Conservation (phyloP, 257 asterid species). For the Nicotiana attenuata region DNA sequence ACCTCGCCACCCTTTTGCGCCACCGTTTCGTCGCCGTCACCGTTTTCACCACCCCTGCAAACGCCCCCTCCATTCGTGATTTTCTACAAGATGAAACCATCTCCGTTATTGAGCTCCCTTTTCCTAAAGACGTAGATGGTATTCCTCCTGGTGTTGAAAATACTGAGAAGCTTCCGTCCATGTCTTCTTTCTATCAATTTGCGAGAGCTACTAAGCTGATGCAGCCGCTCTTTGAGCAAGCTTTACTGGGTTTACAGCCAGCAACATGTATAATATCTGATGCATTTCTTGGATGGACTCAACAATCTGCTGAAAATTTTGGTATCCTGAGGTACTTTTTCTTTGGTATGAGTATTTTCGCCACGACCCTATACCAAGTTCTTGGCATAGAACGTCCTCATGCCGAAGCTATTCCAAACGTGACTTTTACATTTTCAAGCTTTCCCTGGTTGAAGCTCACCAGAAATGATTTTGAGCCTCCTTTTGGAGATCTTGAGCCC, state of each 20-base stretch:
- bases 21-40: constrained; percentile 45
- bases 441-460: constrained; percentile 43
- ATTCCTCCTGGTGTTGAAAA: constrained; percentile 62
- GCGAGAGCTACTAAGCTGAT: constrained; percentile 40
- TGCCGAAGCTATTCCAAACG: constrained; percentile 22
- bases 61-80: constrained; percentile 37
- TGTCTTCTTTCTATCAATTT: constrained; percentile 29
- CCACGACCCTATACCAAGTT: constrained; percentile 33
- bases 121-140: constrained; percentile 42
- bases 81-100: constrained; percentile 27
- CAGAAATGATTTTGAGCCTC: constrained; percentile 51
- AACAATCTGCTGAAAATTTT: constrained; percentile 32
- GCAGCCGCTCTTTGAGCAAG: constrained; percentile 44
- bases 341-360: constrained; percentile 52
- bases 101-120: constrained; percentile 47
- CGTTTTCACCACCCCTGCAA: constrained; percentile 56
- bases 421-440: constrained; percentile 32
- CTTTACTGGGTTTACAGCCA: constrained; percentile 26
- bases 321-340: constrained; percentile 46
- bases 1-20: constrained; percentile 59
- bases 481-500: constrained; percentile 42
- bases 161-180: constrained; percentile 53
- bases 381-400: constrained; percentile 40
- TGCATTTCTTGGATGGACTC: constrained; percentile 57
- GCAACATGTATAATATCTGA: constrained; percentile 58